These are phyloP conservation scores for Yamadazyma conglobata DNA, from an alignment of 1,139 yeast genomes.

Conservation along the genomic window DNA sequence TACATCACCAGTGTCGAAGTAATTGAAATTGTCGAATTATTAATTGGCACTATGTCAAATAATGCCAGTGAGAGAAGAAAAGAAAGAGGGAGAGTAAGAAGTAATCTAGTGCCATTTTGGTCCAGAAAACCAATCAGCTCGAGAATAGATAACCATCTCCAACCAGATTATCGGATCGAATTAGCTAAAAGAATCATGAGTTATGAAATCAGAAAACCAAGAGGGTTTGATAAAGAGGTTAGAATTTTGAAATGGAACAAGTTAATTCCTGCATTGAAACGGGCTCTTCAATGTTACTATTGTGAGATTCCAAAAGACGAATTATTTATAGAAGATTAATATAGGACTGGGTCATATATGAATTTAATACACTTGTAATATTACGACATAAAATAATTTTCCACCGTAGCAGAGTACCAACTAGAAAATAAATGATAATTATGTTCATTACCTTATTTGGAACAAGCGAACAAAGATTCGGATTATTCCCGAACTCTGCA, in stretches of 20 bases:
- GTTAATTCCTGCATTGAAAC: conserved; percentile 53
- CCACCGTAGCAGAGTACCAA: too few species aligned
- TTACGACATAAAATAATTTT: too few species aligned
- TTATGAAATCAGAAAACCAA: conserved; percentile 59
- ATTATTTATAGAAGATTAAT: too few species aligned
- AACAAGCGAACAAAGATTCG: too few species aligned
- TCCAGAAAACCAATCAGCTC: conserved; percentile 56
- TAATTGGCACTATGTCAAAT: conserved; percentile 47
- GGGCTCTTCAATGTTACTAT: conserved; percentile 64
- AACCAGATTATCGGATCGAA: conserved; percentile 49
- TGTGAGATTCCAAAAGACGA: conserved; percentile 43
- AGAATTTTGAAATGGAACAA: conserved; percentile 61
- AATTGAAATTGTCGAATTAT: conserved; percentile 57
- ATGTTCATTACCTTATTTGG: too few species aligned
- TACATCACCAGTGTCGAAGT: conserved; percentile 67
- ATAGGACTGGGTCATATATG: too few species aligned
- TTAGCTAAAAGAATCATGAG: conserved; percentile 64
- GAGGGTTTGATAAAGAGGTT: conserved; percentile 68
- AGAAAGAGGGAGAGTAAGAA: conserved; percentile 61
- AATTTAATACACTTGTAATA: too few species aligned
- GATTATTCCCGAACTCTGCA: too few species aligned
- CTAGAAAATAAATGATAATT: too few species aligned
- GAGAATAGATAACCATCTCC: conserved; percentile 34
- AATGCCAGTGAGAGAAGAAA: conserved; percentile 51
- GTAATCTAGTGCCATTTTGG: conserved; percentile 69